Conservation (phyloP, 768 basidiomycete species). For the Termitomyces sp. region DNA sequence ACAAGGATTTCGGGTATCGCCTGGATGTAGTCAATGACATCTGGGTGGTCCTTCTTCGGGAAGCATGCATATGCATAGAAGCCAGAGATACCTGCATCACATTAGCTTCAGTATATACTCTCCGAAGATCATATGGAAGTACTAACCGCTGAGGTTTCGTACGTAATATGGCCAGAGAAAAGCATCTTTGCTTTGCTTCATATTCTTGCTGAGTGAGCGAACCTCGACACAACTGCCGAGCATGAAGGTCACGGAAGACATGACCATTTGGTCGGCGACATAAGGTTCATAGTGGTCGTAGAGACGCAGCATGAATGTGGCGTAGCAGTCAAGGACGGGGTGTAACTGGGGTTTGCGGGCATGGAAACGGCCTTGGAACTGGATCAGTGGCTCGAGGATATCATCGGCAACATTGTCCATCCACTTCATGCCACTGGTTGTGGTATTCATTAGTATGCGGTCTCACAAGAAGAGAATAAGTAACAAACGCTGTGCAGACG, state of each 20-base stretch:
- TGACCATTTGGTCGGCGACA: conserved; percentile 12
- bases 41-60: conserved; percentile 13
- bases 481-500: conserved; percentile 9
- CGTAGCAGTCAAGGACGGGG: conserved; percentile 11
- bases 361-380: conserved; percentile 12
- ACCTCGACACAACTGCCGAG: conserved; percentile 12
- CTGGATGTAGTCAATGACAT: conserved; percentile 11
- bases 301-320: conserved; percentile 10
- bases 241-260: conserved; percentile 13
- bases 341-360: conserved; percentile 11
- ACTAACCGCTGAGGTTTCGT: conserved; percentile 8
- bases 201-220: conserved; percentile 10
- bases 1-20: conserved; percentile 12
- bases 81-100: conserved; percentile 2
- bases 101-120: background rate
- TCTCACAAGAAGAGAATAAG: too few relatives aligned
- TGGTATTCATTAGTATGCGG: background rate
- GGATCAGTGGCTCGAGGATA: conserved; percentile 4
- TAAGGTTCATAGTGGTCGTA: conserved; percentile 12
- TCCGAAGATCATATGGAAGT: background rate
- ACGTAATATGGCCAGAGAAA: conserved; percentile 14
- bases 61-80: conserved; percentile 13
- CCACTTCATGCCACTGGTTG: conserved; percentile 12
- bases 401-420: conserved; percentile 14
- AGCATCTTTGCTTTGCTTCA: conserved; percentile 5